A percentile compares a stretch with the other conserved stretches of the same genome.
These are phyloP conservation scores for Cyclospora cayetanensis DNA, from an alignment of 169 alveolate species.

Conservation along the genomic window DNA sequence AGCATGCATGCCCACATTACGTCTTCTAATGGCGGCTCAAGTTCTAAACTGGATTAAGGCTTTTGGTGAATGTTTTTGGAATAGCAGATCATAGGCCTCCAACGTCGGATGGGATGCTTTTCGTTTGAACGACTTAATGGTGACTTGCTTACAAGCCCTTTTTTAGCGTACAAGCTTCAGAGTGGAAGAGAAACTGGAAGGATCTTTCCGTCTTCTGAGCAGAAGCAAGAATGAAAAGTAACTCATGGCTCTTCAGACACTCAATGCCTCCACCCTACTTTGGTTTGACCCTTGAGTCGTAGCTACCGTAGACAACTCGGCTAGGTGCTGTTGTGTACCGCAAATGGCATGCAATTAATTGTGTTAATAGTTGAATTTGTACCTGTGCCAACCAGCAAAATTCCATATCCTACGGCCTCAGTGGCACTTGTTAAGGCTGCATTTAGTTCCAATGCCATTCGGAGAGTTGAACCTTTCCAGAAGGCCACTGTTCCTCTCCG, in stretches of 20 bases:
- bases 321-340: too few relatives aligned
- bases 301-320: too few relatives aligned
- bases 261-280: not conserved
- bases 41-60: too few relatives aligned
- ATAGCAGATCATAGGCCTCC: too few relatives aligned
- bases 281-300: too few relatives aligned
- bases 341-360: too few relatives aligned
- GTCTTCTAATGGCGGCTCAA: too few relatives aligned
- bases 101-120: too few relatives aligned
- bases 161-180: not conserved
- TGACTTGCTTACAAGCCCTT: not conserved
- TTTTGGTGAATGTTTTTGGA: too few relatives aligned
- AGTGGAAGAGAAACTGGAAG: constrained; percentile 31
- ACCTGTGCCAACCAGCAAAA: constrained; percentile 56
- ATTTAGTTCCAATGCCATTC: constrained; percentile 21
- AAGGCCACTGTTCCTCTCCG: constrained; percentile 22
- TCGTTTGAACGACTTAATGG: too few relatives aligned
- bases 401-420: not conserved
- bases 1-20: too few relatives aligned
- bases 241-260: not conserved
- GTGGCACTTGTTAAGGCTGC: constrained; percentile 28
- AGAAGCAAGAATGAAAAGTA: not conserved
- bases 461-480: constrained; percentile 44
- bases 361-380: too few relatives aligned
- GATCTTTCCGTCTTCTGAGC: constrained; percentile 48